Conservation (phyloP, 306 rosid genomes). For the Castanea mollissima region DNA sequence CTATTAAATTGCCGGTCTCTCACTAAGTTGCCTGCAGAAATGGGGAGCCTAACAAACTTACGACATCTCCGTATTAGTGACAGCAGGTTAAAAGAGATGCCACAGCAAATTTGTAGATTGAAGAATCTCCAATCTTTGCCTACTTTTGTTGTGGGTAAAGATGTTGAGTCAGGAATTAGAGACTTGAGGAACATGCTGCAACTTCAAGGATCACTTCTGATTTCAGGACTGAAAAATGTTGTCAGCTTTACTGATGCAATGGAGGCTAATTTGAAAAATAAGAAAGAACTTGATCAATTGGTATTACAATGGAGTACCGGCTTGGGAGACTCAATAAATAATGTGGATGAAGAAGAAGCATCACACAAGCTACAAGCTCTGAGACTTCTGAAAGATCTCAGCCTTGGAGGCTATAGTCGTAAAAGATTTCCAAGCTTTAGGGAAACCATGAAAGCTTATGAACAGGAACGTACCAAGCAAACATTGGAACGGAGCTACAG, state of each 20-base stretch:
- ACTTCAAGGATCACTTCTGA: constrained; percentile 26
- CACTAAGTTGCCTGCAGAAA: constrained; percentile 21
- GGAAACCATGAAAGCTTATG: constrained; percentile 19
- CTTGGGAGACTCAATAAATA: background rate
- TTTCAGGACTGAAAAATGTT: constrained; percentile 31
- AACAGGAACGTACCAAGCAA: background rate
- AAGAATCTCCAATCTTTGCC: constrained; percentile 32
- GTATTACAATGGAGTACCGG: constrained; percentile 24
- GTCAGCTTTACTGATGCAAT: constrained; percentile 25
- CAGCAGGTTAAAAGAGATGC: constrained; percentile 35
- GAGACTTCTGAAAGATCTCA: constrained; percentile 1
- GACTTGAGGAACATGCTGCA: constrained; percentile 21
- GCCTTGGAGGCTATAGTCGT: background rate
- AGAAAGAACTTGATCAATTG: constrained; percentile 22
- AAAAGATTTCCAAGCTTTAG: constrained; percentile 21
- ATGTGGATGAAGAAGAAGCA: background rate
- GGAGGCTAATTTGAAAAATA: constrained; percentile 36
- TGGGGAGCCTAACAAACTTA: constrained; percentile 25
- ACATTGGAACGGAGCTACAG: background rate
- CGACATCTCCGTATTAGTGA: constrained; percentile 20
- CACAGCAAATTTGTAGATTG: constrained; percentile 22
- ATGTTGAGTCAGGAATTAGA: constrained; percentile 15
- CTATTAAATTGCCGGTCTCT: constrained; percentile 24
- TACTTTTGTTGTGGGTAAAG: constrained; percentile 23
- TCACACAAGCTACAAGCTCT: background rate